Base-by-base conservation (phyloP, 2,329 filamentous ascomycete species). In the Hymenoscyphus fraxineus region DNA sequence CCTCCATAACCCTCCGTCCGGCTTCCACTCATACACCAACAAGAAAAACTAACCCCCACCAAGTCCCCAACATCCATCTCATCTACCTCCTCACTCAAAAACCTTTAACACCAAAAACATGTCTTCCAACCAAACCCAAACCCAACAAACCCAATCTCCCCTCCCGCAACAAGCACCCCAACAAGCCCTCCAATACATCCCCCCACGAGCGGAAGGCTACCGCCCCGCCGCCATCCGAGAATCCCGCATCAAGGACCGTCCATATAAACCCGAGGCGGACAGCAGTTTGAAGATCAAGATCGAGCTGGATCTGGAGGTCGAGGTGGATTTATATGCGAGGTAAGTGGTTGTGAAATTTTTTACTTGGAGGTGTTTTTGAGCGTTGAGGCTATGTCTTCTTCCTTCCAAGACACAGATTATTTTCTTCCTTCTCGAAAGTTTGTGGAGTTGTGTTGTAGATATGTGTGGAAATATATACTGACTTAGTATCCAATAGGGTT, bases 261-360 rank as follows among this genome's bases (percentile, higher is more conserved):
- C 65, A 12, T 41, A 54, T 15, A 58, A 59, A 32, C 58, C 59
- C 3, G 65, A 64, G 7, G 54, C 19, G 1, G 60, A 68, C 19
- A 65, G 63, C 59, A 58, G 60, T 10, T 59, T 70, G 44, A 70
- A 67, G 64, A 68, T 70, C 44, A 68, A 68, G 63, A 67, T 69
- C 32, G 64, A 68, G 65, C 59, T 69, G 22, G 68, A 69, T 66
- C 22, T 70, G 15, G 68, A 70, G 59, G 66, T 70, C 6, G 68
- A 70, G 61, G 68, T 61, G 2, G 60, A 61, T 41, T 13, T 61
- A 1, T 61, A 61, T 38, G 60, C 60, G 3, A 40, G 60, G 40
- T 35, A 35, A 7, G 35, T 9, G 6, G 35, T 35, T 35, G 27
- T 3, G 27, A 3, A 3, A 35, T 35, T 5, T 5, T 6, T 35